Percentiles rank a stretch among this genome's conserved stretches.
Evolutionary conservation across 2,329 filamentous ascomycete species (phyloP).

Genomic region (Colletotrichum brevisporum): DNA sequence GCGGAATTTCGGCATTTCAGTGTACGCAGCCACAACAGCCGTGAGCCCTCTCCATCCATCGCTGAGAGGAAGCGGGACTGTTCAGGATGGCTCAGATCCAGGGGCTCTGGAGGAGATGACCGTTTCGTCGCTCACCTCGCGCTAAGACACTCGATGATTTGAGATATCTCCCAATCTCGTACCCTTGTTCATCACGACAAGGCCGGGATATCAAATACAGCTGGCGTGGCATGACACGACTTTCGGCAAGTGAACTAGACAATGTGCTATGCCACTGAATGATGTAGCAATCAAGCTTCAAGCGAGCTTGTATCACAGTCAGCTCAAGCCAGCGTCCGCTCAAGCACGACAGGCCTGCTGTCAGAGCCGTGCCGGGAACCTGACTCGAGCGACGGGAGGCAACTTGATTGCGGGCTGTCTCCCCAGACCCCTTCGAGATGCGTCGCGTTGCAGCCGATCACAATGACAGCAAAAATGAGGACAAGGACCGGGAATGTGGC

Average conservation of each 20-base stretch:
- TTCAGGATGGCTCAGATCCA: slow-evolving; percentile 4
- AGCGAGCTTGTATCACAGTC: not conserved
- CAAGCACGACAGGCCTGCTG: not conserved
- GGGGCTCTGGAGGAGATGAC: slow-evolving; percentile 13
- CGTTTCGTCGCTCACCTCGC: slow-evolving; percentile 6
- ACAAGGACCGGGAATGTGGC: not conserved
- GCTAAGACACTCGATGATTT: slow-evolving; percentile 1
- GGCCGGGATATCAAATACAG: not conserved
- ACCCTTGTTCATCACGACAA: not conserved
- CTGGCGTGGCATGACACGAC: not conserved
- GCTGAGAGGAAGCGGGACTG: not conserved
- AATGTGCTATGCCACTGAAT: not conserved
- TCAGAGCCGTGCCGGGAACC: slow-evolving; percentile 5
- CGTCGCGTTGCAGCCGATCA: slow-evolving; percentile 19
- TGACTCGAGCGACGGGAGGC: slow-evolving; percentile 19
- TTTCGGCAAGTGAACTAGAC: not conserved
- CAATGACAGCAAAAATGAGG: slow-evolving; percentile 24
- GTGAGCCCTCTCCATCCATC: not conserved
- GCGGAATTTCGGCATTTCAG: slow-evolving; percentile 13
- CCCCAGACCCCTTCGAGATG: not conserved
- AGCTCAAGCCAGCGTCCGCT: not conserved
- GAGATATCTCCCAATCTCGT: not conserved
- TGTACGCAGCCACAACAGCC: not conserved
- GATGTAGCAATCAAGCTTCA: not conserved
- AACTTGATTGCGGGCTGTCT: not conserved